These are phyloP conservation scores for Fusarium algeriense DNA, from an alignment of 2,329 filamentous ascomycete genomes.

Conservation along the genomic window DNA sequence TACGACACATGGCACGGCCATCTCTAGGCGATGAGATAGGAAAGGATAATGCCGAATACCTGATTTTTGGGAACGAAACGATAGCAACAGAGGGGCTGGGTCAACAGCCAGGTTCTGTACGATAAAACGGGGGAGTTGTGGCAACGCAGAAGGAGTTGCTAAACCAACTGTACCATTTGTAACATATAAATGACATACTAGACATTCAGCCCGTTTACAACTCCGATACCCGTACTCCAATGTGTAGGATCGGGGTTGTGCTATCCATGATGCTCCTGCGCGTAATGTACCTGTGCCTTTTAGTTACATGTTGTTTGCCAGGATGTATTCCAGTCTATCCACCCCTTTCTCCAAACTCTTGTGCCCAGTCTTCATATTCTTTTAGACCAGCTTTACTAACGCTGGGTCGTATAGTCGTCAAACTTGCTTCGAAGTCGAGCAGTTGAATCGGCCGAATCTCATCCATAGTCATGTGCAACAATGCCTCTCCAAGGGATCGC, in stretches of 20 bases:
- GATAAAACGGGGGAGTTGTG: constrained; percentile 29
- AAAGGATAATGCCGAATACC: constrained; percentile 5
- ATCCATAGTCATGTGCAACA: constrained; percentile 93
- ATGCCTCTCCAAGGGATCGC: constrained; percentile 86
- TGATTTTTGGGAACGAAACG: background rate
- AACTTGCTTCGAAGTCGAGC: constrained; percentile 84
- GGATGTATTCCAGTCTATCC: constrained; percentile 62
- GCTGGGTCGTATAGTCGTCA: constrained; percentile 87
- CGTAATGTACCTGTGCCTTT: constrained; percentile 8
- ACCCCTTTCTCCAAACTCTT: constrained; percentile 90
- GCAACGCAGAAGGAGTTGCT: constrained; percentile 25
- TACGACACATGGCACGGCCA: constrained; percentile 3
- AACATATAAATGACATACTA: constrained; percentile 40
- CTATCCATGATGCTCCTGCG: constrained; percentile 11
- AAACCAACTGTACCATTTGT: constrained; percentile 43
- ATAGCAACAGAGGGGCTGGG: constrained; percentile 1
- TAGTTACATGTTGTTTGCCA: constrained; percentile 33
- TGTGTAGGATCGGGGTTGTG: background rate
- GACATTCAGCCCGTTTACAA: constrained; percentile 26
- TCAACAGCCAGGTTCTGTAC: constrained; percentile 32
- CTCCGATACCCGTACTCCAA: constrained; percentile 13
- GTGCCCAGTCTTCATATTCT: constrained; percentile 94
- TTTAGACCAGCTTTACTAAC: constrained; percentile 87
- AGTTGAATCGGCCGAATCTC: constrained; percentile 90
- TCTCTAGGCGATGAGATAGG: background rate